Base-by-base conservation (phyloP, 768 basidiomycete genomes). In the Auricularia sp. region DNA sequence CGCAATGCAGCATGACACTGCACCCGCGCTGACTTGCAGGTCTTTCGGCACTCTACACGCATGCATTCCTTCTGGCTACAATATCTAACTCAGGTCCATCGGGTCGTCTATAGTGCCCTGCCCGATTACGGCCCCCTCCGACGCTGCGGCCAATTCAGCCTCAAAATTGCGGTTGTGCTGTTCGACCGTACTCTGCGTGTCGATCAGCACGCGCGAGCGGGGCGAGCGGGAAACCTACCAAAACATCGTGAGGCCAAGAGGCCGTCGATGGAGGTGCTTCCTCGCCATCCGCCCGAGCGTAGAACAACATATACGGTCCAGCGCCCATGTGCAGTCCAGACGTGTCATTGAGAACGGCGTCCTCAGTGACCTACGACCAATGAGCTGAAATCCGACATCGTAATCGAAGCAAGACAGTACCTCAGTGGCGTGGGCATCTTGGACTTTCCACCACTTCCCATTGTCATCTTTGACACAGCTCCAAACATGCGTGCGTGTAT, bases 301-400 rank as follows among this genome's bases (percentile, higher is more conserved):
- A 93, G 42, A 93, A 73, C n/a, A 93, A 76, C 69, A 92, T 74
- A 73, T 88, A 91, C 0, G 91, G 90, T 1, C 91, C 91, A 21
- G 88, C 88, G 16, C 83, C 81, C 4, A 91, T 80, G 70, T 91
- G 89, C 37, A 92, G 74, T 0, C 92, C 91, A 3, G 83, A 78
- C 3, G 84, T 75, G 66, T 93, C 91, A 3, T 81, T 83, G 16
- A 92, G 74, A 10, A 89, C 89, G 0, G 76, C 76, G 42, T 87
- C 85, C 71, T 92, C 90, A 0, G 87, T 71, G 1, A 89, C 89
- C 90, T 92, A 63, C 3, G 8, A 18, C 63, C 34, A 36, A 21
- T 6, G 54, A 39, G 29, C 36, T 33, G 34, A 24, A 21, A 33
- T 33, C 44, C 3, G 5, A 34, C 61, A 37, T 24, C 7, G n/a